These are phyloP conservation scores for Rhodotorula sp. DNA, from an alignment of 1,284 basidiomycete species.

Conservation along the genomic window DNA sequence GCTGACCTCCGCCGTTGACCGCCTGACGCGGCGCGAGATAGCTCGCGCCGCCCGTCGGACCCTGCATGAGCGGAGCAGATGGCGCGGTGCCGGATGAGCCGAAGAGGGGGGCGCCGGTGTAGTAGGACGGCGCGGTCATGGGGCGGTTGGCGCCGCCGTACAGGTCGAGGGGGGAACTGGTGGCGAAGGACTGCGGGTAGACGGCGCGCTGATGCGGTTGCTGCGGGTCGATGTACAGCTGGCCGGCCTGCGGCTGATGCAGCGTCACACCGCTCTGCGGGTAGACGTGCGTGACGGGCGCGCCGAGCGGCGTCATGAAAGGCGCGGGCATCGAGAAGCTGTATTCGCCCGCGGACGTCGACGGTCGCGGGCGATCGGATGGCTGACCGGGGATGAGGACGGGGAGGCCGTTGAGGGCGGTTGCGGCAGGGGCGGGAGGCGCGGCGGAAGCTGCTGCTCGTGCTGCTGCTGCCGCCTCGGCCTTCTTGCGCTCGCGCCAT, in stretches of 20 bases:
- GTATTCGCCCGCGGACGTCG: slow-evolving; percentile 42
- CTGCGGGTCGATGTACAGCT: not conserved
- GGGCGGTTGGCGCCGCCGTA: slow-evolving; percentile 15
- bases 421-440: not conserved
- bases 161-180: not conserved
- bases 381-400: not conserved
- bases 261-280: not conserved
- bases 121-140: slow-evolving; percentile 27
- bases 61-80: not conserved
- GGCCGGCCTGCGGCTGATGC: not conserved
- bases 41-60: not conserved
- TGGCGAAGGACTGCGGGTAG: not conserved
- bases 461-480: slow-evolving; percentile 52
- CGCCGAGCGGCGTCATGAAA: slow-evolving; percentile 22
- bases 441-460: slow-evolving; percentile 10
- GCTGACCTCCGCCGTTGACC: not conserved
- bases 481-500: slow-evolving; percentile 91
- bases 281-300: not conserved
- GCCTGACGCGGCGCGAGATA: not conserved
- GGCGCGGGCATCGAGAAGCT: slow-evolving; percentile 29
- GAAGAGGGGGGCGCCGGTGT: slow-evolving; percentile 15
- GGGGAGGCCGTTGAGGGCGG: not conserved
- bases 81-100: not conserved
- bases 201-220: not conserved
- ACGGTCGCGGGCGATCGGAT: slow-evolving; percentile 33